These are phyloP conservation scores for Melampsora americana DNA, from an alignment of 1,284 basidiomycete species.

Conservation along the genomic window DNA sequence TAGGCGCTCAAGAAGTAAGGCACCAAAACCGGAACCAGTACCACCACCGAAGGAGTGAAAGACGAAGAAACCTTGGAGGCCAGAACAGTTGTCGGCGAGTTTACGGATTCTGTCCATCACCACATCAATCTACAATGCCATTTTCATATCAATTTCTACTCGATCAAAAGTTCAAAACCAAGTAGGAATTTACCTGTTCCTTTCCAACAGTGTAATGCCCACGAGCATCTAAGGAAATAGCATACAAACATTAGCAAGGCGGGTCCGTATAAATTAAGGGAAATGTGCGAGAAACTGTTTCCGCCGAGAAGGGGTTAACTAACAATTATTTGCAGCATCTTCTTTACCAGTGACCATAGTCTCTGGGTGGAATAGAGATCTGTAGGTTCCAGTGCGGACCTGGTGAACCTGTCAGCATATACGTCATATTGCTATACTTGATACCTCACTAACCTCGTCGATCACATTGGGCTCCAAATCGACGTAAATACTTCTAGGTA, in stretches of 20 bases:
- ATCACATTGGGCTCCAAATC: conserved; percentile 94
- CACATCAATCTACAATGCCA: conserved; percentile 59
- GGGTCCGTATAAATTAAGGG: conserved; percentile 45
- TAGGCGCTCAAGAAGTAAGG: conserved; percentile 89
- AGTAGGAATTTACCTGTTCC: conserved; percentile 67
- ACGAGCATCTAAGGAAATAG: conserved; percentile 43
- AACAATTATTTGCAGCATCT: conserved; percentile 95
- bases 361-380: conserved; percentile 96
- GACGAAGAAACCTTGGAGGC: conserved; percentile 99
- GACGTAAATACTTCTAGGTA: conserved; percentile 91
- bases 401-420: neutral
- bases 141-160: conserved; percentile 56
- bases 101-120: conserved; percentile 95
- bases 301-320: conserved; percentile 49
- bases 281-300: neutral
- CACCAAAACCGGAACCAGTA: conserved; percentile 98
- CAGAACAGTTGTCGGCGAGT: conserved; percentile 94
- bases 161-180: conserved; percentile 48
- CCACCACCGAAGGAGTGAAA: conserved; percentile 99
- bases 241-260: neutral
- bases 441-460: conserved; percentile 62
- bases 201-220: conserved; percentile 87
- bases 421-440: neutral
- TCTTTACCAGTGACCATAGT: conserved; percentile 98
- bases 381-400: conserved; percentile 89